Base-by-base conservation (phyloP, 2,329 filamentous ascomycete genomes). In the Aspergillus brasiliensis region DNA sequence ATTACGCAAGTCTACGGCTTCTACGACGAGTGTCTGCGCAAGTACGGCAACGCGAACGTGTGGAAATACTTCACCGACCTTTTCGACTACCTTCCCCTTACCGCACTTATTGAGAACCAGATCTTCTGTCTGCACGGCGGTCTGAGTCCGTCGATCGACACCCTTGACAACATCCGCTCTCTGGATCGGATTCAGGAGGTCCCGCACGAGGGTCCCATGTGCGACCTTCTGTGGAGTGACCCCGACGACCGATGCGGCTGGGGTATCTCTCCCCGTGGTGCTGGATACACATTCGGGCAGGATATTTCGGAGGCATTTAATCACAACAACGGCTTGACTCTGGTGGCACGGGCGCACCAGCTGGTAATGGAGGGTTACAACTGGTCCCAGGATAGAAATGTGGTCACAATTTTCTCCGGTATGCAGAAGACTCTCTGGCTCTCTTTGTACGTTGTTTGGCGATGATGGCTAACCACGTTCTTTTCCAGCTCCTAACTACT, bases 301-400 rank as follows among this genome's bases (percentile, higher is more conserved):
- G 94, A 98, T 76, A 98, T 98, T 71, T 97, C 92, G 37, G 94
- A 99, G 81, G 94, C 94, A 1, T 99, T 99, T 83, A 98, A 98
- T 80, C 94, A 98, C 77, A 98, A 98, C 84, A 99, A 99, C 73
- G 94, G 93, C 59, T 82, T 99, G 79, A 98, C 94, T 57, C 83
- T 98, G 64, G 96, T 99, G 74, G 95, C 95, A 62, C 86, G 95
- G 78, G 95, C 95, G 58, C 95, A 99, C 84, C 95, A 99, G 82
- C 83, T 99, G 76, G 95, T 99, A 62, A 99, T 98, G 94, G 95
- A 99, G 78, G 95, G 95, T 51, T 99, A 98, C 80, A 99, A 98
- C 78, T 99, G 95, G 95, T 97, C 93, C 67, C 95, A 98, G 78
- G 95, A 98, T 76, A 84, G 94, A 67, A 98, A 99, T 69, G 95